Conservation (phyloP, 805 yeast genomes). For the Saturnispora bothae region DNA sequence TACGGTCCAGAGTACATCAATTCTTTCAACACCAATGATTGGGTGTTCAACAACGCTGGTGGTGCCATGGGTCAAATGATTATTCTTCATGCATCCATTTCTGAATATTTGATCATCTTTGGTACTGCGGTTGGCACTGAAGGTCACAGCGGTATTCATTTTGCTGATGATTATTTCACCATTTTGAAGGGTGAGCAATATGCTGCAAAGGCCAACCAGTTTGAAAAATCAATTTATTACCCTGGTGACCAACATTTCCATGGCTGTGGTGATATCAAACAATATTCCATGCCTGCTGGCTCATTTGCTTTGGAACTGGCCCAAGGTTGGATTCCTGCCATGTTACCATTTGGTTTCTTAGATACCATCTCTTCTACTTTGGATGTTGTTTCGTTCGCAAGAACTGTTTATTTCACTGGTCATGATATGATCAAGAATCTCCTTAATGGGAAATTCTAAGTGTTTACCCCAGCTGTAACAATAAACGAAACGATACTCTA, state of each 20-base stretch:
- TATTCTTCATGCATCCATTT: constrained; percentile 85
- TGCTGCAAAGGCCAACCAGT: constrained; percentile 59
- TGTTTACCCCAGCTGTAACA: background rate
- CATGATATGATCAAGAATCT: constrained; percentile 66
- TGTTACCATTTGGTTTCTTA: constrained; percentile 92
- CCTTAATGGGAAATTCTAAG: constrained; percentile 57
- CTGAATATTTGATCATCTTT: constrained; percentile 87
- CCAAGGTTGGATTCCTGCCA: constrained; percentile 97
- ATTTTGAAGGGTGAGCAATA: constrained; percentile 70
- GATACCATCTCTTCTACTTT: constrained; percentile 73
- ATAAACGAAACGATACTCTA: no score
- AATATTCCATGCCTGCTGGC: constrained; percentile 75
- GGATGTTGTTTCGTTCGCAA: constrained; percentile 57
- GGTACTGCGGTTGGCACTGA: constrained; percentile 93
- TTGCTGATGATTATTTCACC: constrained; percentile 95
- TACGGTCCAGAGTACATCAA: constrained; percentile 66
- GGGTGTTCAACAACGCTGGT: constrained; percentile 97
- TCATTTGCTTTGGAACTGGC: constrained; percentile 90
- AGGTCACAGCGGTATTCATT: constrained; percentile 93
- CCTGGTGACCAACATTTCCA: constrained; percentile 88
- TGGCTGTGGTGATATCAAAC: constrained; percentile 63
- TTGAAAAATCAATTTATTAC: constrained; percentile 55
- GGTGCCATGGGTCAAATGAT: constrained; percentile 98
- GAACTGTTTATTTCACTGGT: constrained; percentile 69
- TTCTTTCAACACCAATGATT: constrained; percentile 63